Percentiles rank a stretch among this genome's conserved stretches.
Conservation (phyloP, 192 early-diverging fungal genomes). For the Paraglomus occultum region DNA sequence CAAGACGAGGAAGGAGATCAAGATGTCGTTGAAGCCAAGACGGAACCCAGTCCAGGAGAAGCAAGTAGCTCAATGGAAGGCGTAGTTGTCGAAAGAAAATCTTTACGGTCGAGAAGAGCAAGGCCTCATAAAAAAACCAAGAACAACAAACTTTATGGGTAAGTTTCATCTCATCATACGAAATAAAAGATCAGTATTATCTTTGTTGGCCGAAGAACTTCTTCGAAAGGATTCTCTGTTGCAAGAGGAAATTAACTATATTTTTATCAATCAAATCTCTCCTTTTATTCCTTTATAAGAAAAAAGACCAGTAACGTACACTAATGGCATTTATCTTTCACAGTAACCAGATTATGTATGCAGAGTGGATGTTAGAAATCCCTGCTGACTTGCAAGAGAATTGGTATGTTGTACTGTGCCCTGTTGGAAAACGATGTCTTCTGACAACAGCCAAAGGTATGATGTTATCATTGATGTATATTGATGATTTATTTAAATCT, state of each 20-base stretch:
- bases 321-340: background rate
- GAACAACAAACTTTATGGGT: background rate
- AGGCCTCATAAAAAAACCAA: slow-evolving; percentile 16
- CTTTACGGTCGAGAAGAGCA: background rate
- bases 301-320: background rate
- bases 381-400: slow-evolving; percentile 47
- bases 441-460: slow-evolving; percentile 53
- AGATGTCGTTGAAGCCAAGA: slow-evolving; percentile 25
- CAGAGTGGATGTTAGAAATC: slow-evolving; percentile 49
- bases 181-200: background rate
- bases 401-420: slow-evolving; percentile 54
- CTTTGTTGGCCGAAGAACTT: background rate
- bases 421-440: slow-evolving; percentile 56
- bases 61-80: background rate
- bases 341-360: slow-evolving; percentile 59
- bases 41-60: background rate
- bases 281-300: no score
- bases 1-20: slow-evolving; percentile 31
- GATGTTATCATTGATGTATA: slow-evolving; percentile 26
- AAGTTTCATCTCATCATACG: background rate
- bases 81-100: background rate
- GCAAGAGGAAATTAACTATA: no score
- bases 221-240: no score
- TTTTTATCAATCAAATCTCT: no score
- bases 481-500: slow-evolving; percentile 27